Evolutionary conservation across 208 protist species (phyloP), one percentile per base, ranked within the genome.

Genomic region (Novymonas esmeraldas): DNA sequence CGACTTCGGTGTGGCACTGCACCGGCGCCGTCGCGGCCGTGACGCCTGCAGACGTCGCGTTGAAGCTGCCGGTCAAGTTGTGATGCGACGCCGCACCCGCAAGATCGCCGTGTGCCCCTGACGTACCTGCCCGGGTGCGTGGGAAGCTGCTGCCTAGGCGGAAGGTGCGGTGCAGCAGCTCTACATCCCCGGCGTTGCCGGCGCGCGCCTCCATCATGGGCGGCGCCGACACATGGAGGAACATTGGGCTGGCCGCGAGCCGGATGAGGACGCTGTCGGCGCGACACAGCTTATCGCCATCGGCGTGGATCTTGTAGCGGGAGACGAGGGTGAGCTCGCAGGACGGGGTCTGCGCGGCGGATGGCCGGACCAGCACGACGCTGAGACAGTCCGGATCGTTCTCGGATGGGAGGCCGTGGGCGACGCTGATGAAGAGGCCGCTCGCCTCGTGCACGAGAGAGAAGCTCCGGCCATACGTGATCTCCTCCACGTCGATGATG

Each of bases 251-350:
- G 0, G 69, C 59, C 13, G 73, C 73, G 18, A 86, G 74, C 11
- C 78, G 84, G 20, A 91, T 69, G 13, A 94, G 71, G 42, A 94
- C 77, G 41, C 84, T 81, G 72, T 94, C 84, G 13, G 60, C 73
- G 13, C 73, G 65, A 61, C 78, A 85, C 42, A 94, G 72, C 39
- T 70, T 66, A 52, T 91, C 85, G 28, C 88, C 88, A 28, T 94
- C 88, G 48, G 71, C 70, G 71, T 87, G 79, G 36, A 89, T 86
- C 73, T 88, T 91, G 77, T 89, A 91, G 49, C 85, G 80, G n/a
- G 88, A 84, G 24, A 79, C 75, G 24, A 94, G 80, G 9, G 69
- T 54, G 45, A 94, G 87, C 71, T 90, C 78, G 42, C 85, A 87
- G 20, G 76, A 84, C 0, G 55, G 54, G 18, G 76, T 70, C 29